Conservation (phyloP, 441 rosid genomes). For the Daphne laureola region DNA sequence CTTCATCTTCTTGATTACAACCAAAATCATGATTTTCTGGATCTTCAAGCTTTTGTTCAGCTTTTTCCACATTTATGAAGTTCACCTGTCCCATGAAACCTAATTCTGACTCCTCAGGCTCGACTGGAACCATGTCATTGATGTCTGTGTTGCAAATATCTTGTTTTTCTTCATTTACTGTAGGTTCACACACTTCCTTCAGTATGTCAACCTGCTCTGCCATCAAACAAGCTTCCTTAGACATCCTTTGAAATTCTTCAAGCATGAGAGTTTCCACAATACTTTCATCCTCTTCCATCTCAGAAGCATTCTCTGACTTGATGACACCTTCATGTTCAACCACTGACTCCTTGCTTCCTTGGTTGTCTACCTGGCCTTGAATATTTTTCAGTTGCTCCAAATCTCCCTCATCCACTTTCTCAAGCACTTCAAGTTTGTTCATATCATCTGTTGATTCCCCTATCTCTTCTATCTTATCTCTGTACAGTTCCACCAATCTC, state of each 20-base stretch:
- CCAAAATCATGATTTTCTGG: slow-evolving; percentile 21
- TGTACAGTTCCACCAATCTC: slow-evolving; percentile 14
- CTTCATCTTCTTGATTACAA: slow-evolving; percentile 30
- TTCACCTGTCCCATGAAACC: slow-evolving; percentile 15
- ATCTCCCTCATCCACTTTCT: slow-evolving; percentile 15
- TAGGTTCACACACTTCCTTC: slow-evolving; percentile 20
- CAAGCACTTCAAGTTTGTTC: slow-evolving; percentile 19
- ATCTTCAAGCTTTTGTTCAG: slow-evolving; percentile 27
- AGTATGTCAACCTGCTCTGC: slow-evolving; percentile 25
- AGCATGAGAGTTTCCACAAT: slow-evolving; percentile 12
- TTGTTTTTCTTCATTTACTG: slow-evolving; percentile 29
- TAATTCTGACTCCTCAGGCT: slow-evolving; percentile 17
- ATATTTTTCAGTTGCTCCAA: slow-evolving; percentile 13
- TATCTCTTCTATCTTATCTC: slow-evolving; percentile 15
- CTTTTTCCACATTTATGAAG: slow-evolving; percentile 24
- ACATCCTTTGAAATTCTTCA: slow-evolving; percentile 28
- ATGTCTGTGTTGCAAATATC: slow-evolving; percentile 22
- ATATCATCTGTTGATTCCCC: slow-evolving; percentile 17
- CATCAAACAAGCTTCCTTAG: slow-evolving; percentile 31
- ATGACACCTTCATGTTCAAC: slow-evolving; percentile 18
- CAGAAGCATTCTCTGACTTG: slow-evolving; percentile 14
- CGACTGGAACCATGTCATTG: slow-evolving; percentile 12
- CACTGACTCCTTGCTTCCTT: slow-evolving; percentile 16
- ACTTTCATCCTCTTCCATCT: slow-evolving; percentile 15
- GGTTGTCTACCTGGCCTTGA: slow-evolving; percentile 15